A percentile compares a stretch with the other conserved stretches of the same genome.
Conservation (phyloP, 805 yeast species). For the Ogataea siamensis region DNA sequence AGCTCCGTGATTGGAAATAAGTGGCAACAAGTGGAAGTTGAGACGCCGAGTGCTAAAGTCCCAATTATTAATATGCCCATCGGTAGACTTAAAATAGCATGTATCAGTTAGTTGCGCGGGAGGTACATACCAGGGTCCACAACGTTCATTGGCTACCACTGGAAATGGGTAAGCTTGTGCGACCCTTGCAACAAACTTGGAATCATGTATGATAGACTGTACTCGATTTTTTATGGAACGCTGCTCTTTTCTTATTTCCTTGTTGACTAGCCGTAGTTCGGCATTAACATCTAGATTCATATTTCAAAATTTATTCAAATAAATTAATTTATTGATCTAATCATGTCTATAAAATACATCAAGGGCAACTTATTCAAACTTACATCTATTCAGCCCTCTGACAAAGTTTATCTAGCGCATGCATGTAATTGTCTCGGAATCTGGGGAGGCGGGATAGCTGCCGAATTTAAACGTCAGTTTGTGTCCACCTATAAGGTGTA, state of each 20-base stretch:
- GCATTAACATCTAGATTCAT: conserved; percentile 19
- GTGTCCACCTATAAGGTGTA: conserved; percentile 58
- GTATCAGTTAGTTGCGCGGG: conserved; percentile 42
- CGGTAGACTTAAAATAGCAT: conserved; percentile 85
- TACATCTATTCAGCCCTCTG: conserved; percentile 25
- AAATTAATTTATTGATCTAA: too few relatives aligned
- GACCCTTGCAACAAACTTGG: conserved; percentile 47
- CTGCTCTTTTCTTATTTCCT: conserved; percentile 48
- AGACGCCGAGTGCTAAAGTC: conserved; percentile 68
- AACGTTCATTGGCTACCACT: conserved; percentile 72
- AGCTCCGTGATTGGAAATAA: conserved; percentile 44
- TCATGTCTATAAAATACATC: conserved; percentile 39
- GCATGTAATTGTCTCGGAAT: conserved; percentile 76
- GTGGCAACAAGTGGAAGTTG: conserved; percentile 65
- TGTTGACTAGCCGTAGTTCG: conserved; percentile 27
- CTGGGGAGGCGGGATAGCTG: conserved; percentile 89
- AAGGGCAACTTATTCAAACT: conserved; percentile 56
- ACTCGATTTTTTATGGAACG: conserved; percentile 57
- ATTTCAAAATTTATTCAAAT: background rate
- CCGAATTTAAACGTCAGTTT: conserved; percentile 48
- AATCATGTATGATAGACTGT: conserved; percentile 69
- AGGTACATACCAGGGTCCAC: conserved; percentile 82
- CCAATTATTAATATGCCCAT: conserved; percentile 87
- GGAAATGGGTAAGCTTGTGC: conserved; percentile 39
- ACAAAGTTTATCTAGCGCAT: conserved; percentile 58